Evolutionary conservation across 2,329 filamentous ascomycete genomes (phyloP).

Genomic region (Fusarium penzigii): DNA sequence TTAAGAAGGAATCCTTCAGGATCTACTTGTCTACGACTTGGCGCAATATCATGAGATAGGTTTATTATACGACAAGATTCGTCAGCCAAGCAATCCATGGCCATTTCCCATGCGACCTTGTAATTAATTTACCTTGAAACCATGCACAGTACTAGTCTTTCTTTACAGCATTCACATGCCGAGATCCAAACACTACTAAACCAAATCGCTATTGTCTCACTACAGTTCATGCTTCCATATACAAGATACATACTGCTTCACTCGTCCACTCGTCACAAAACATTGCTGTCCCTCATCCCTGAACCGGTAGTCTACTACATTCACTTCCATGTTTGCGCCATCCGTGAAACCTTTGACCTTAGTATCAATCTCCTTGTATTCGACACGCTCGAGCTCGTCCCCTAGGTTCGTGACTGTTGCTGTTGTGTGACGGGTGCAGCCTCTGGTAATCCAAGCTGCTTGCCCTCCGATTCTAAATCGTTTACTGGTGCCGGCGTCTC

Average conservation of each 20-base stretch:
- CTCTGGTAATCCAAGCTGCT: constrained; percentile 45
- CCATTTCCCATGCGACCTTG: too few relatives aligned
- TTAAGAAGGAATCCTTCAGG: background rate
- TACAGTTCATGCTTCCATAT: constrained; percentile 19
- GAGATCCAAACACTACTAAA: background rate
- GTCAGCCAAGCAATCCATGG: too few relatives aligned
- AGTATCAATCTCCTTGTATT: constrained; percentile 19
- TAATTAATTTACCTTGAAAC: too few relatives aligned
- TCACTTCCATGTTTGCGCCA: background rate
- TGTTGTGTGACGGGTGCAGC: constrained; percentile 30
- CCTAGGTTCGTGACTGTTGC: background rate
- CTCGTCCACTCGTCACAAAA: background rate
- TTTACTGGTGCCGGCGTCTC: constrained; percentile 46
- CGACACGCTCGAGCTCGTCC: constrained; percentile 25
- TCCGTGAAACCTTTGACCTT: background rate
- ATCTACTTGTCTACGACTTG: background rate
- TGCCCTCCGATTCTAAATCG: constrained; percentile 39
- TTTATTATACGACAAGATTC: too few relatives aligned
- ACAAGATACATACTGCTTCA: constrained; percentile 26
- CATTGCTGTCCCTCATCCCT: constrained; percentile 1
- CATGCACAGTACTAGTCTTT: too few relatives aligned
- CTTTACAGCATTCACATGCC: too few relatives aligned
- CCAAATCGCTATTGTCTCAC: constrained; percentile 10
- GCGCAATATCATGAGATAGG: too few relatives aligned
- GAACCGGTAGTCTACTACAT: background rate